Evolutionary conservation across 768 basidiomycete genomes (phyloP), one percentile per base, ranked within the genome.

Genomic region (Lentinula guzmanii): DNA sequence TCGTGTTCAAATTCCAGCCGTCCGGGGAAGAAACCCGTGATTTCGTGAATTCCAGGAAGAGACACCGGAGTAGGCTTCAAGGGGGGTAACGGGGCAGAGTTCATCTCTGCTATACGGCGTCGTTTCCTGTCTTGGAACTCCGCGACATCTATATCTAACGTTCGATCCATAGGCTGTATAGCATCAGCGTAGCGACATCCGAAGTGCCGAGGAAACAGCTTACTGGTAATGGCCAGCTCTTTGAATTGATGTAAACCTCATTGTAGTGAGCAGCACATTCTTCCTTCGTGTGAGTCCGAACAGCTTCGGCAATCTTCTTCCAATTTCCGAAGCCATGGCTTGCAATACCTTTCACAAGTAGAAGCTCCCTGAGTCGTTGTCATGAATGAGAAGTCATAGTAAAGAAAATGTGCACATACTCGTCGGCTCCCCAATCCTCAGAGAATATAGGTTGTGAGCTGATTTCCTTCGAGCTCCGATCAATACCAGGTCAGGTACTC

Each of bases 1-100:
- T 99, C 96, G 67, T 95, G 95, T 70, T 99, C 96, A 70, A 99
- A 99, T 73, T 99, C 96, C 39, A 99, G 81, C n/a, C 96, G 87
- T 15, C 96, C 96, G 8, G 96, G 96, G 70, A 99, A 88, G 75
- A 89, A 98, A 0, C 89, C 90, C 15, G 89, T 86, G 43, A 98
- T 82, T 75, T 99, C 96, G 71, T 98, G 96, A 15, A 92, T 86
- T 4, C 86, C 93, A 3, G 96, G 96, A 0, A 89, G 86, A 5
- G 96, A 98, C 5, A 90, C 92, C 4, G 95, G 90, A 1, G 90
- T 81, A 2, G 86, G 79, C 69, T 92, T 92, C 34, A 87, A 83
- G 51, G 85, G 77, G 15, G 84, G 77, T 6, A 78, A 78, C 5
- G 74, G 76, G 51, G 78, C 77, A 33, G 80, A 79, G 65, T 84